Evolutionary conservation across 2,329 filamentous ascomycete species (phyloP).

Genomic region (Xenoacremonium recifei): DNA sequence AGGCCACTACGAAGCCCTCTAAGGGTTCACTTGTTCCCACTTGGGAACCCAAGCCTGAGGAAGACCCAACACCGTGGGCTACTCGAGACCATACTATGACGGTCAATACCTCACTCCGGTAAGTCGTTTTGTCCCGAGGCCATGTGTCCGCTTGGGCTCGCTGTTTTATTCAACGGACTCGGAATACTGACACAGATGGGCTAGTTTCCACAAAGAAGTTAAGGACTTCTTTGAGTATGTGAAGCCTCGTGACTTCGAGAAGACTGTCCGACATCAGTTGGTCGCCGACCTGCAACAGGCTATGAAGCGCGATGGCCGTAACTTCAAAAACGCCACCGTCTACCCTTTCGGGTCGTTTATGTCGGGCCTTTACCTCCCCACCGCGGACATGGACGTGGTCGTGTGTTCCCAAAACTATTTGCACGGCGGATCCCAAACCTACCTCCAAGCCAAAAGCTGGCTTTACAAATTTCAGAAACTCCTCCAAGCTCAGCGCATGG

Average conservation of each 20-base stretch:
- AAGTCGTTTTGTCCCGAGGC: constrained; percentile 26
- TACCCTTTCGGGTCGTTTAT: constrained; percentile 91
- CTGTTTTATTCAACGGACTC: not conserved
- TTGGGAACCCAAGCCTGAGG: constrained; percentile 48
- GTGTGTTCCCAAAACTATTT: constrained; percentile 63
- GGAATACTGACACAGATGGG: not conserved
- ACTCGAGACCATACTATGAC: constrained; percentile 53
- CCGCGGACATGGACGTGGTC: constrained; percentile 93
- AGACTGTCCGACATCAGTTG: constrained; percentile 69
- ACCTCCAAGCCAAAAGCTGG: constrained; percentile 49
- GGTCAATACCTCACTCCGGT: constrained; percentile 56
- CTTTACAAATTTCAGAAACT: constrained; percentile 63
- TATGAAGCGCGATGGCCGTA: constrained; percentile 48
- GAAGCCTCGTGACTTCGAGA: constrained; percentile 73
- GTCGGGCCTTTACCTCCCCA: constrained; percentile 68
- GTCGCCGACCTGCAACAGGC: constrained; percentile 64
- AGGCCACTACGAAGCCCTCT: constrained; percentile 45
- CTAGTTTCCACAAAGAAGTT: constrained; percentile 84
- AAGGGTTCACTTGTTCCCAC: constrained; percentile 49
- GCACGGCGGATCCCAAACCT: constrained; percentile 47
- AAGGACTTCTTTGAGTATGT: constrained; percentile 86
- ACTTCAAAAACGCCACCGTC: constrained; percentile 62
- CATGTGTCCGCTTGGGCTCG: too few relatives aligned
- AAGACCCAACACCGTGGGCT: constrained; percentile 63
- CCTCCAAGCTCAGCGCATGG: constrained; percentile 56